Conservation (phyloP, 345 rosid species). For the Acer campestre region DNA sequence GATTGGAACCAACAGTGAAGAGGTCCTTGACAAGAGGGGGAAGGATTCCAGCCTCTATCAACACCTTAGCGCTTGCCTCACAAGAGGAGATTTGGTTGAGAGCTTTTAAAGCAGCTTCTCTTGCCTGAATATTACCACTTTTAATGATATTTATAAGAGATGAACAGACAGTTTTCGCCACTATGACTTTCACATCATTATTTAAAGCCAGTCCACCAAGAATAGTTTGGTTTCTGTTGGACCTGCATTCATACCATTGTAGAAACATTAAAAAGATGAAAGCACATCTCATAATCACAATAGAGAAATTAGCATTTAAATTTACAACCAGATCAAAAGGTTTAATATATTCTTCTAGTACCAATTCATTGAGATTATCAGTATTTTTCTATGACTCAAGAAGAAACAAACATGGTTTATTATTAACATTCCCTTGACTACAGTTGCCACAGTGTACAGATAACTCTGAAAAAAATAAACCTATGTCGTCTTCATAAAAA, state of each 20-base stretch:
- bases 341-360: neutral
- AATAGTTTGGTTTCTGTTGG: slow-evolving; percentile 68
- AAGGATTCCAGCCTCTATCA: slow-evolving; percentile 79
- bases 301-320: slow-evolving; percentile 1
- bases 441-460: too few relatives aligned
- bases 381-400: too few relatives aligned
- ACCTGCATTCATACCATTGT: slow-evolving; percentile 57
- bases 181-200: slow-evolving; percentile 74
- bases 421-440: too few relatives aligned
- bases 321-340: neutral
- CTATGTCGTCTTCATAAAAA: neutral
- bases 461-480: neutral
- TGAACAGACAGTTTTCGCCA: slow-evolving; percentile 77
- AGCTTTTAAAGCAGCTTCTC: slow-evolving; percentile 89
- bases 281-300: slow-evolving; percentile 7
- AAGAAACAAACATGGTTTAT: too few relatives aligned
- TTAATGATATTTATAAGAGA: slow-evolving; percentile 79
- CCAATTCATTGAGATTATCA: neutral
- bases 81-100: slow-evolving; percentile 79
- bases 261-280: slow-evolving; percentile 23
- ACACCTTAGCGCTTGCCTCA: slow-evolving; percentile 77
- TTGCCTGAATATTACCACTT: slow-evolving; percentile 59
- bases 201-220: slow-evolving; percentile 85
- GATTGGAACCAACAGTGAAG: slow-evolving; percentile 72
- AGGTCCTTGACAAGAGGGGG: slow-evolving; percentile 89